These are phyloP conservation scores for Populus trichocarpa DNA, from an alignment of 441 rosid genomes.

Conservation along the genomic window DNA sequence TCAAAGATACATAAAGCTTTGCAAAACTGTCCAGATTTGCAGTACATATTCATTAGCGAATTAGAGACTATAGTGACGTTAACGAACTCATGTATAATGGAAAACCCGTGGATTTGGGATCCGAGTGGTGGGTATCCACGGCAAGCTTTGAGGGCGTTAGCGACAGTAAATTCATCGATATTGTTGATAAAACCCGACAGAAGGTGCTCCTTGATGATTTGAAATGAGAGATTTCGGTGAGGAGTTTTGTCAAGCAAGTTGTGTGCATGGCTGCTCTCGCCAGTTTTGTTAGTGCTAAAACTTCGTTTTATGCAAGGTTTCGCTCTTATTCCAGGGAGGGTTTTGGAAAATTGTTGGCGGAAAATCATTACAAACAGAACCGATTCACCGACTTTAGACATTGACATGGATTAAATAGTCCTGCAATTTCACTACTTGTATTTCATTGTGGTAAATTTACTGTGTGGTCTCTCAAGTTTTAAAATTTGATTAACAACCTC, in stretches of 20 bases:
- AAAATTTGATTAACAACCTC: too few species aligned
- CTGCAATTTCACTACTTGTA: background rate
- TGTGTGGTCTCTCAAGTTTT: background rate
- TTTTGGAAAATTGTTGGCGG: constrained; percentile 14
- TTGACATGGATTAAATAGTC: background rate
- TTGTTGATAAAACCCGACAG: constrained; percentile 24
- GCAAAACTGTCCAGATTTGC: constrained; percentile 48
- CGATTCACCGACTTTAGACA: background rate
- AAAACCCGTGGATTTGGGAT: constrained; percentile 65
- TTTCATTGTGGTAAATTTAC: background rate
- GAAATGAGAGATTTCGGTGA: constrained; percentile 37
- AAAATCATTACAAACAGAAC: constrained; percentile 18
- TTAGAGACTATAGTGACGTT: constrained; percentile 53
- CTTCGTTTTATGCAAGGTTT: constrained; percentile 5
- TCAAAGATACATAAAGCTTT: constrained; percentile 56
- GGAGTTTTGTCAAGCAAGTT: constrained; percentile 52
- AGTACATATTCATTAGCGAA: constrained; percentile 65
- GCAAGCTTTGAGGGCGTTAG: constrained; percentile 67
- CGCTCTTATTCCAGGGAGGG: background rate
- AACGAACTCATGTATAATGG: constrained; percentile 50
- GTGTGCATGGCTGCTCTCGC: constrained; percentile 25
- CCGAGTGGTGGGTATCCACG: constrained; percentile 42
- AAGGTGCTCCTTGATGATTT: constrained; percentile 36
- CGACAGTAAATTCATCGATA: constrained; percentile 48
- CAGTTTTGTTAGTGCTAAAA: background rate